Conservation (phyloP, 2,329 filamentous ascomycete genomes). For the Cladosporium sp. region DNA sequence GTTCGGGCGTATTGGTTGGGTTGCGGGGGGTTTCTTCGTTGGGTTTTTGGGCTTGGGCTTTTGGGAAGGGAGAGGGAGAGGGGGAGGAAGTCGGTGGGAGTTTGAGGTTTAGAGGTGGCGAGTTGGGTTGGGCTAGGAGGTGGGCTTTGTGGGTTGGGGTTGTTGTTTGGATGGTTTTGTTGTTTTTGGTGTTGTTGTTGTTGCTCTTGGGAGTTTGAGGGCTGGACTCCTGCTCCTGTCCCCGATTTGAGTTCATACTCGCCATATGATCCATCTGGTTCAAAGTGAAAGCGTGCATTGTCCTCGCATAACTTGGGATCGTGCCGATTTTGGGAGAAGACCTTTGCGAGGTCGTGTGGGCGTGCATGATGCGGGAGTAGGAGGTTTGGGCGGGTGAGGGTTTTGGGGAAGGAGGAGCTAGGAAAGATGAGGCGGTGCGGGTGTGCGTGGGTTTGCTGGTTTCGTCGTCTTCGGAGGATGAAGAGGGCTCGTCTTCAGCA, state of each 20-base stretch:
- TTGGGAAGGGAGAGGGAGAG: slow-evolving; percentile 14
- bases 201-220: no score
- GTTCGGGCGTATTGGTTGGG: slow-evolving; percentile 20
- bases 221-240: slow-evolving; percentile 1
- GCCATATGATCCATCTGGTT: slow-evolving; percentile 19
- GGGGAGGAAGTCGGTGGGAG: slow-evolving; percentile 10
- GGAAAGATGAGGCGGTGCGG: slow-evolving; percentile 5
- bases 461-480: neutral
- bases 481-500: neutral
- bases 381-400: neutral
- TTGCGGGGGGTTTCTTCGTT: slow-evolving; percentile 20
- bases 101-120: neutral
- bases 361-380: slow-evolving; percentile 23
- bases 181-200: slow-evolving; percentile 6
- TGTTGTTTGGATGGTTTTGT: neutral
- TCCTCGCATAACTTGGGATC: slow-evolving; percentile 21
- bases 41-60: slow-evolving; percentile 11
- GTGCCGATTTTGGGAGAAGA: slow-evolving; percentile 12
- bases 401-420: neutral
- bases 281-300: slow-evolving; percentile 25
- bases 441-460: neutral
- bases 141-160: neutral
- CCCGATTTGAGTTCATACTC: slow-evolving; percentile 11
- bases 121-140: neutral
- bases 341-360: slow-evolving; percentile 20